phyloP scores from a whole-genome alignment of 1,284 basidiomycete species.

The Mycena citricolor region DNA sequence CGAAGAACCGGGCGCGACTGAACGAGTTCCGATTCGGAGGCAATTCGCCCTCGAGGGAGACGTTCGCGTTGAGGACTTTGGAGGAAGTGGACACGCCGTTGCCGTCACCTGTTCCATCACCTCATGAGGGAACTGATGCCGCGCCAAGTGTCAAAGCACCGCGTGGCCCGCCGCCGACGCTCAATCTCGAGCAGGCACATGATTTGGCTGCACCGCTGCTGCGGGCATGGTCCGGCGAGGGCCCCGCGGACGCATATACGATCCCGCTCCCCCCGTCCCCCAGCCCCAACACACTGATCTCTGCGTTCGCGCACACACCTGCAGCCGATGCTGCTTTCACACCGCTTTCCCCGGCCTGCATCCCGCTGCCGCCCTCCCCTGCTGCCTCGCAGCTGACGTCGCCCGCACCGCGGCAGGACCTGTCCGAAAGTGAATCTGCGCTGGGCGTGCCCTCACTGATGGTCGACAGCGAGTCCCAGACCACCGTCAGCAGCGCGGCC shows the following conservation, averaged over 20 bases:
- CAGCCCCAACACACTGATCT: conserved; percentile 13
- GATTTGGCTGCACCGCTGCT: conserved; percentile 15
- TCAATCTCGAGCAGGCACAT: conserved; percentile 12
- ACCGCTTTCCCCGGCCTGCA: conserved; percentile 9
- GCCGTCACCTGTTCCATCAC: conserved; percentile 6
- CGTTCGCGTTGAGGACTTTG: conserved; percentile 15
- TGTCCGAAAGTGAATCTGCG: conserved; percentile 13
- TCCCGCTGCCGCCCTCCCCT: conserved; percentile 11
- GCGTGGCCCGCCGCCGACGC: conserved; percentile 17
- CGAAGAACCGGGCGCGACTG: conserved; percentile 36
- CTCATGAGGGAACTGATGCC: not conserved
- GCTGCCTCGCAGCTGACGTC: conserved; percentile 1
- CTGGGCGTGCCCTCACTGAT: conserved; percentile 16
- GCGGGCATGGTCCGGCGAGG: conserved; percentile 17
- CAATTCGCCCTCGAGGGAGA: conserved; percentile 10
- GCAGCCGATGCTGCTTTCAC: conserved; percentile 8
- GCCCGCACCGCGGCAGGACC: not conserved
- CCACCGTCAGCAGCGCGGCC: conserved; percentile 8
- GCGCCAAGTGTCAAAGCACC: conserved; percentile 5
- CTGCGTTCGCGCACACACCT: conserved; percentile 17
- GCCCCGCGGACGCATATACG: conserved; percentile 10
- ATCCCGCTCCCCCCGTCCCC: conserved; percentile 18
- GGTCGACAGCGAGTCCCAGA: conserved; percentile 16
- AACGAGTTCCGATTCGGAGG: conserved; percentile 35
- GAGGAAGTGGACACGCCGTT: conserved; percentile 20